These are phyloP conservation scores for Epichloe aotearoae DNA, from an alignment of 2,329 filamentous ascomycete genomes.

Conservation along the genomic window DNA sequence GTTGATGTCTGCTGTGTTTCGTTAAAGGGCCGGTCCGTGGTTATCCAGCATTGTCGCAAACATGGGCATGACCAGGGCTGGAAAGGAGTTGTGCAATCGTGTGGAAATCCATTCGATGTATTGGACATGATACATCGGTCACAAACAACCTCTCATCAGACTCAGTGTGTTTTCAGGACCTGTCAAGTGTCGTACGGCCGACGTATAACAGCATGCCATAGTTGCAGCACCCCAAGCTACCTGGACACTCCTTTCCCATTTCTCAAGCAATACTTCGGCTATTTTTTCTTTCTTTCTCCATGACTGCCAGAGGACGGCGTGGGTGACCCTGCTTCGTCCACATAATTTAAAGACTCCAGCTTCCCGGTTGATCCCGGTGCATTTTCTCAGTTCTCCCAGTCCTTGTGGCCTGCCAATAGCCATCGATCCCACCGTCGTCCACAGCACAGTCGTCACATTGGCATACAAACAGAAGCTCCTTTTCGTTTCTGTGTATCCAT, in stretches of 20 bases:
- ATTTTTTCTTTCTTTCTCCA: neutral
- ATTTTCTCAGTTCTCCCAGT: neutral
- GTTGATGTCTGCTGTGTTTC: constrained; percentile 5
- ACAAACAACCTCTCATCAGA: constrained; percentile 7
- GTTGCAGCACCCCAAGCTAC: constrained; percentile 1
- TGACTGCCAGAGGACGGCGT: neutral
- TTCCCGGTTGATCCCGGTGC: neutral
- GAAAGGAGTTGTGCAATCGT: constrained; percentile 5
- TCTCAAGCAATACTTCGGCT: constrained; percentile 4
- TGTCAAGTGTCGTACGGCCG: constrained; percentile 6
- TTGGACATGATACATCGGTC: neutral
- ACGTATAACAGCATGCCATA: constrained; percentile 7
- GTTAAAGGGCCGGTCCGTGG: constrained; percentile 7
- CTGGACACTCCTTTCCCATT: neutral
- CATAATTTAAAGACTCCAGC: neutral
- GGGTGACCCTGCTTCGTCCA: neutral
- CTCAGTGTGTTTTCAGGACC: constrained; percentile 3
- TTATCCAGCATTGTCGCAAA: constrained; percentile 6
- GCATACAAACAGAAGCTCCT: constrained; percentile 1
- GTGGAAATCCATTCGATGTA: constrained; percentile 3
- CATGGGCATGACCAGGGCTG: constrained; percentile 3
- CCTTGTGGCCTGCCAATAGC: neutral
- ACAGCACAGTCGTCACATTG: neutral
- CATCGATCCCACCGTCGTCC: neutral
- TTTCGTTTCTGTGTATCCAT: constrained; percentile 1